Evolutionary conservation across 108 stramenopile species (phyloP).

Genomic region (Cyclotella sp.): DNA sequence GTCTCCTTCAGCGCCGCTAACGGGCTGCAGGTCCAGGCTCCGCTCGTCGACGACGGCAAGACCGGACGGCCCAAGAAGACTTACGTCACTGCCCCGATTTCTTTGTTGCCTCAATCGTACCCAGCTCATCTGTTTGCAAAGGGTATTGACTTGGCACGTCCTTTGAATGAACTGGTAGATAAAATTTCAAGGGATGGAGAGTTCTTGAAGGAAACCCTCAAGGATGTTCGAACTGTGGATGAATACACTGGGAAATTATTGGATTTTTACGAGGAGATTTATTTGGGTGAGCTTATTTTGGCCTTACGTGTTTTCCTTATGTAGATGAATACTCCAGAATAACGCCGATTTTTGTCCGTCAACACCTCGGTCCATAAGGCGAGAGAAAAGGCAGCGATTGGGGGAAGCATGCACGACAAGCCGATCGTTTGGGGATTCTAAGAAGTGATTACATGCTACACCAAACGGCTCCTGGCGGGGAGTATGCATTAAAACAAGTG

Average conservation of each 20-base stretch:
- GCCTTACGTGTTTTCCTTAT: background rate
- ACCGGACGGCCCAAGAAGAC: slow-evolving; percentile 6
- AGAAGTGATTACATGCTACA: slow-evolving; percentile 99
- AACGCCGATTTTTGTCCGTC: background rate
- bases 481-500: slow-evolving; percentile 81
- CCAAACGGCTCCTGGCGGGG: slow-evolving; percentile 28
- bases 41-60: background rate
- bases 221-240: slow-evolving; percentile 74
- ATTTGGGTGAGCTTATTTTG: slow-evolving; percentile 29
- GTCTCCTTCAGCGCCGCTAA: slow-evolving; percentile 27
- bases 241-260: slow-evolving; percentile 89
- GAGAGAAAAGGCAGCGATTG: slow-evolving; percentile 27
- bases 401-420: slow-evolving; percentile 49
- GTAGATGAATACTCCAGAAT: background rate
- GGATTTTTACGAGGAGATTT: slow-evolving; percentile 78
- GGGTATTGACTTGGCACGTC: slow-evolving; percentile 66
- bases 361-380: slow-evolving; percentile 4
- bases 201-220: slow-evolving; percentile 71
- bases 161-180: slow-evolving; percentile 90
- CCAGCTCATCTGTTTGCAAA: slow-evolving; percentile 69
- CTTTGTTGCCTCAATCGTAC: slow-evolving; percentile 85
- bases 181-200: slow-evolving; percentile 80
- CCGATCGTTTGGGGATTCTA: slow-evolving; percentile 86
- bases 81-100: slow-evolving; percentile 88
- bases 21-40: slow-evolving; percentile 17